Base-by-base conservation (phyloP, 2,329 filamentous ascomycete genomes). In the Capronia americana region DNA sequence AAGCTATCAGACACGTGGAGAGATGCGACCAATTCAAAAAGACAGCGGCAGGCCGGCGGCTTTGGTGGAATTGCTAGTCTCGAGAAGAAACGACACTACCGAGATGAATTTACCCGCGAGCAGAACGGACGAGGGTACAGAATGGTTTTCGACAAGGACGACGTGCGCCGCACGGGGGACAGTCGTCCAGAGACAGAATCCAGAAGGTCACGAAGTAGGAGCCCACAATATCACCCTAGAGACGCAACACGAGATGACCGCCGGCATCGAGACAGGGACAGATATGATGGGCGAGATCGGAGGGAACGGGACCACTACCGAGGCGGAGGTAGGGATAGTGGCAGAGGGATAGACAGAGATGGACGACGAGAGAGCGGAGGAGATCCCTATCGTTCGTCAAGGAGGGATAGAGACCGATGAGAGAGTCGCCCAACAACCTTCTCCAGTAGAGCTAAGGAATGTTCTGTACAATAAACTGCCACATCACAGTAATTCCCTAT, bases 1-100 rank as follows among this genome's bases (percentile, higher is more conserved):
- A 94, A 92, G 76, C 81, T 99, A 7, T 95, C 92, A 54, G 92
- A 96, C 69, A 89, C 89, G 17, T 99, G 95, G 95, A 87, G 95
- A 69, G 90, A 88, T 67, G 89, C 90, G 50, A 92, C 93, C 23
- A 96, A 96, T 75, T 86, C 85, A 48, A 97, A 96, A 81, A 86
- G 94, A 55, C 81, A 81, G 81, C 82, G 78, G 73, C 85, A 77
- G 77, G 84, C 74, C 77, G 92, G 92, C 61, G 95, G 95, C 6
- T 99, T 96, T 82, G 95, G 95, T 71, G 95, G 95, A 65, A 92
- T 98, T 34, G 87, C 89, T 64, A 90, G 90, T 69, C 82, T 99
- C 65, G 93, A 98, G 80, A 95, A 93, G 83, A 91, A 92, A 79
- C 87, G 91, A 64, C 95, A 98, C 73, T 99, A 98, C 76, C 86